A percentile compares a stretch with the other conserved stretches of the same genome.
Evolutionary conservation across 2,329 filamentous ascomycete genomes (phyloP).

Genomic region (Fusarium protoensiforme): DNA sequence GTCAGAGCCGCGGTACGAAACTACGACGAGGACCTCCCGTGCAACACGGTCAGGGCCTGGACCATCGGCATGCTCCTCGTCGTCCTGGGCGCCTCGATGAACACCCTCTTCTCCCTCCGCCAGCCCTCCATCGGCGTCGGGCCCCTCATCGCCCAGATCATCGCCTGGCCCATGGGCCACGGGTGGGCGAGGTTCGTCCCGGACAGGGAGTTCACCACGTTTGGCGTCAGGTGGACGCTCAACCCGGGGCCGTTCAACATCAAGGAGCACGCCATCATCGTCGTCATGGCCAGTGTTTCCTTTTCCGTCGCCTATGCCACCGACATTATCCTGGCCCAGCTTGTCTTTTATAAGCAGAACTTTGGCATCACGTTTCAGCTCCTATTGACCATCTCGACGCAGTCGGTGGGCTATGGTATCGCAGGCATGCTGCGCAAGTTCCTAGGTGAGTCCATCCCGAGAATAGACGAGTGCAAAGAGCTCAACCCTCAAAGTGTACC

Average conservation of each 20-base stretch:
- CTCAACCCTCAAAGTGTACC: conserved; percentile 59
- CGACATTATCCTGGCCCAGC: conserved; percentile 77
- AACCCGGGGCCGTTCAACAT: conserved; percentile 77
- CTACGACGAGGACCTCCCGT: conserved; percentile 72
- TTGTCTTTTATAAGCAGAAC: conserved; percentile 77
- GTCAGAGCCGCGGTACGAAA: conserved; percentile 73
- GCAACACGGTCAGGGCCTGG: conserved; percentile 75
- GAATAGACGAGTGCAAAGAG: neutral
- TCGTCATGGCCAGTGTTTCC: conserved; percentile 77
- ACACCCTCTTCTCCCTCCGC: conserved; percentile 73
- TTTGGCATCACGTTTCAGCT: conserved; percentile 76
- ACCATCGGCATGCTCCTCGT: conserved; percentile 69
- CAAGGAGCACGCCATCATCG: conserved; percentile 76
- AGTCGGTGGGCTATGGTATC: conserved; percentile 76
- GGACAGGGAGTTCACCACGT: conserved; percentile 58
- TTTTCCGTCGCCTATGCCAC: conserved; percentile 79
- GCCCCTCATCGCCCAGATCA: conserved; percentile 70
- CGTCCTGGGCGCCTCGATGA: conserved; percentile 67
- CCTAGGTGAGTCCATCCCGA: conserved; percentile 57
- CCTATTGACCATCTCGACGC: conserved; percentile 74
- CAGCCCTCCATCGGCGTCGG: conserved; percentile 70
- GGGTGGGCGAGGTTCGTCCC: conserved; percentile 70
- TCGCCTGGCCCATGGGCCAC: conserved; percentile 72
- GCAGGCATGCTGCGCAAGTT: conserved; percentile 75
- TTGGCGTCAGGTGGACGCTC: conserved; percentile 67